These are phyloP conservation scores for Suillus clintonianus DNA, from an alignment of 768 basidiomycete genomes.

Conservation along the genomic window DNA sequence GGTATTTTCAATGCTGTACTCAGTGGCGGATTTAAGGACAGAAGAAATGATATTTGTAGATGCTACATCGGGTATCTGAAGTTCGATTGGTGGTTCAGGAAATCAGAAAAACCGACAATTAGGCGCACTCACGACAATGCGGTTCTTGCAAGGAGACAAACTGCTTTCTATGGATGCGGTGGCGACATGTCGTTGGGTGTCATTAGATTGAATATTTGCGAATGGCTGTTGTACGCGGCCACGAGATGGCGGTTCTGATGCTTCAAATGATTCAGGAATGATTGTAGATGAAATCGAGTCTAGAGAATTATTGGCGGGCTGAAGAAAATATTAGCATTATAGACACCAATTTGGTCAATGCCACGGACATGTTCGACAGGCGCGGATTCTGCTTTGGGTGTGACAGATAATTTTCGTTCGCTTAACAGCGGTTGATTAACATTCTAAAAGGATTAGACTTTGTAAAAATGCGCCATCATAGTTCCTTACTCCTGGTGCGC, in stretches of 20 bases:
- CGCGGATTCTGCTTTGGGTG: background rate
- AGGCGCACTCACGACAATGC: background rate
- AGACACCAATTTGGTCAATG: background rate
- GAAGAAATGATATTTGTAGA: background rate
- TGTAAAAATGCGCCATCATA: background rate
- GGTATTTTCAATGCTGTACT: background rate
- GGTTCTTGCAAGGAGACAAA: background rate
- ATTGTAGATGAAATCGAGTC: background rate
- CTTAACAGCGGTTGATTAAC: background rate
- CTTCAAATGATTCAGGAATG: conserved; percentile 1
- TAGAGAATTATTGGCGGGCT: background rate
- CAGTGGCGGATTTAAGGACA: background rate
- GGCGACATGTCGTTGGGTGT: background rate
- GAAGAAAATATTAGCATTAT: background rate
- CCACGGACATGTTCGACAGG: background rate
- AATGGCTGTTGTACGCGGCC: background rate
- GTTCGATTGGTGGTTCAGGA: background rate
- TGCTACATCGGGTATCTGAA: background rate
- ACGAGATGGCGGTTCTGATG: background rate
- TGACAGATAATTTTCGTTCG: background rate
- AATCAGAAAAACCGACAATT: background rate
- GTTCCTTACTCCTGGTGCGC: background rate
- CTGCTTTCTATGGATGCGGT: background rate
- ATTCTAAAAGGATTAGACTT: background rate
- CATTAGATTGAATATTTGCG: background rate